Conservation (phyloP, 2,329 filamentous ascomycete genomes). For the Ascochyta viciae-villosae region DNA sequence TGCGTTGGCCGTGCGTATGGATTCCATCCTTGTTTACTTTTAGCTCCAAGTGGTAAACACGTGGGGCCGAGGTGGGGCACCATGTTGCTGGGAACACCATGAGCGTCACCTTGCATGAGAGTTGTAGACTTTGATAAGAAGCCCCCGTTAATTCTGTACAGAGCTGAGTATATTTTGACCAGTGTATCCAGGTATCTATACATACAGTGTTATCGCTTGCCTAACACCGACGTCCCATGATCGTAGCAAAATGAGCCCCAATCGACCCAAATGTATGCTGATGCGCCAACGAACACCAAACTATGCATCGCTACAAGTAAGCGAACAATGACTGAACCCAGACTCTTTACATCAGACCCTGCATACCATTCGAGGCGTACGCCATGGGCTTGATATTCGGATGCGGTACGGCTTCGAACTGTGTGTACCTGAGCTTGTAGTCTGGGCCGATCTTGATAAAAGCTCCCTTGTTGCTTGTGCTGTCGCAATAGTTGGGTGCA, state of each 20-base stretch:
- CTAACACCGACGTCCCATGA: constrained; percentile 2
- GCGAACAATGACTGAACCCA: constrained; percentile 21
- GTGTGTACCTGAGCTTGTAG: constrained; percentile 88
- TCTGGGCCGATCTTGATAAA: constrained; percentile 97
- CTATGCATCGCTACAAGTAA: constrained; percentile 44
- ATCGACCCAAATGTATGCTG: constrained; percentile 34
- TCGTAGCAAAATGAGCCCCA: constrained; percentile 21
- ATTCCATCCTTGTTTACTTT: constrained; percentile 15
- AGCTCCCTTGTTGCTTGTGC: constrained; percentile 96
- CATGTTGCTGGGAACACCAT: constrained; percentile 2
- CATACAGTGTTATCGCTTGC: constrained; percentile 10
- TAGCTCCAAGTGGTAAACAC: constrained; percentile 8
- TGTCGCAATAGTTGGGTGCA: constrained; percentile 95
- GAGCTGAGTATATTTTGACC: constrained; percentile 13
- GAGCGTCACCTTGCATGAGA: constrained; percentile 14
- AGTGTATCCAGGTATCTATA: constrained; percentile 16
- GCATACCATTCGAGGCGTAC: constrained; percentile 83
- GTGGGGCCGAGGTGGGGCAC: constrained; percentile 9
- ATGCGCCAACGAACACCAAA: constrained; percentile 47
- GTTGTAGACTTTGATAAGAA: background rate
- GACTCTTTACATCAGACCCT: constrained; percentile 69
- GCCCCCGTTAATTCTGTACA: background rate
- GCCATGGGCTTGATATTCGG: constrained; percentile 94
- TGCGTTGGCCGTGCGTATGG: constrained; percentile 7
- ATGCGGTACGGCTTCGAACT: constrained; percentile 97